phyloP scores from a whole-genome alignment of 371 early-diverging fungal genomes.

The Nematocida homosporus region DNA sequence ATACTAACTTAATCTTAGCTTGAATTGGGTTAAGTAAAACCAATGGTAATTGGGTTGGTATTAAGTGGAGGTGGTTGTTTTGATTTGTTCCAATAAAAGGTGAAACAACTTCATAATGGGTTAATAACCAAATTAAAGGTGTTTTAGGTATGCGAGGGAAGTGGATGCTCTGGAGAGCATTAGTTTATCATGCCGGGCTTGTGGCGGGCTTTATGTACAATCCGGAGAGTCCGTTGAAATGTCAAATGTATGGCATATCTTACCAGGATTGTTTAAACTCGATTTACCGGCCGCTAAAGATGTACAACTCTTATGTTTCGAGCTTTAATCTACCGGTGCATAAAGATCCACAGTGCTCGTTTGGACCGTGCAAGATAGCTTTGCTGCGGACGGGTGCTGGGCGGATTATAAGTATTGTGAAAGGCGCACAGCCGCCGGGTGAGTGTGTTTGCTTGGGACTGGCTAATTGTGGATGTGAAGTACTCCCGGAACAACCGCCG shows the following conservation, averaged over 20 bases:
- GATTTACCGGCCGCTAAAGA: conserved; percentile 46
- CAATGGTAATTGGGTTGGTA: too few relatives aligned
- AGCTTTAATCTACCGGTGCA: conserved; percentile 60
- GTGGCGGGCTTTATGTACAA: neutral
- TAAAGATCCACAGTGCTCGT: conserved; percentile 50
- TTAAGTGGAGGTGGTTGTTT: too few relatives aligned
- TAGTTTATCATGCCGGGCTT: neutral
- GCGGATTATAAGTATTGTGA: conserved; percentile 19
- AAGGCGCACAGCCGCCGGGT: conserved; percentile 36
- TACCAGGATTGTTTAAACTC: conserved; percentile 55
- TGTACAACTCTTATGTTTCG: conserved; percentile 55
- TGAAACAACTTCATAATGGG: conserved; percentile 26
- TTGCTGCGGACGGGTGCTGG: conserved; percentile 6
- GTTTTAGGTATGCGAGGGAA: conserved; percentile 31
- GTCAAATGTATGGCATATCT: conserved; percentile 50
- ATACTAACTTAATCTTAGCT: too few relatives aligned
- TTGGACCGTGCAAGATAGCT: conserved; percentile 48
- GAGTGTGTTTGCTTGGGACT: conserved; percentile 39
- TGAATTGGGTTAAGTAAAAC: too few relatives aligned
- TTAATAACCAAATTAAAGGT: conserved; percentile 4
- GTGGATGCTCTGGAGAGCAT: neutral
- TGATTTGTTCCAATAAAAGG: conserved; percentile 18
- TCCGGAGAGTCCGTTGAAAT: conserved; percentile 2
- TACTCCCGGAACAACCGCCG: neutral
- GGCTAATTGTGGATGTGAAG: conserved; percentile 33